Evolutionary conservation across 1,284 basidiomycete species (phyloP).

Genomic region (Rhodotorula sp.): DNA sequence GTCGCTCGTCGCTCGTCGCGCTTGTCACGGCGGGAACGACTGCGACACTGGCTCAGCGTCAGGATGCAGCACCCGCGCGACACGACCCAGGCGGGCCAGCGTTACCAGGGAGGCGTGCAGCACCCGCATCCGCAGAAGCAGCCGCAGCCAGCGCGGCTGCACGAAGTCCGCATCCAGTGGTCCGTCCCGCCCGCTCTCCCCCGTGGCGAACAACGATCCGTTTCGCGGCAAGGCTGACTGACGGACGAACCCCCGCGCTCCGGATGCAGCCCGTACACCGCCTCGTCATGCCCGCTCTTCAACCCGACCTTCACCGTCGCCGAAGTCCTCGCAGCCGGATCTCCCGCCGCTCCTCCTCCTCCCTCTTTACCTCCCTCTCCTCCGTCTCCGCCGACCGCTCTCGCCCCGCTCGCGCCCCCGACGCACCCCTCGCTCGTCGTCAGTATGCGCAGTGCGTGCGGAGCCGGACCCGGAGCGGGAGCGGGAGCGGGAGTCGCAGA

Average conservation of each 20-base stretch:
- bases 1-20: too few relatives aligned
- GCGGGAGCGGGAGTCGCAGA: neutral
- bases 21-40: too few relatives aligned
- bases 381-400: too few relatives aligned
- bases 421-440: neutral
- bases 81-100: too few relatives aligned
- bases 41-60: too few relatives aligned
- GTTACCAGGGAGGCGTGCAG: too few relatives aligned
- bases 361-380: too few relatives aligned
- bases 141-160: too few relatives aligned
- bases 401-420: neutral
- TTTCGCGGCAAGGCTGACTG: neutral
- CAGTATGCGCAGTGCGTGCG: constrained; percentile 4
- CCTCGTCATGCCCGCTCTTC: constrained; percentile 14
- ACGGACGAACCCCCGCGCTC: too few relatives aligned
- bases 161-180: neutral
- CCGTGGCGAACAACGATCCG: too few relatives aligned
- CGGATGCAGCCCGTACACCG: constrained; percentile 15
- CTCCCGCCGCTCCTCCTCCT: neutral
- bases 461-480: too few relatives aligned
- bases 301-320: constrained; percentile 7
- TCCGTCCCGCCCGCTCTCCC: neutral
- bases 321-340: neutral
- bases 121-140: neutral
- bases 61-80: too few relatives aligned